phyloP scores from a whole-genome alignment of 139 green algal genomes.

The Raphidocelis subcapitata region DNA sequence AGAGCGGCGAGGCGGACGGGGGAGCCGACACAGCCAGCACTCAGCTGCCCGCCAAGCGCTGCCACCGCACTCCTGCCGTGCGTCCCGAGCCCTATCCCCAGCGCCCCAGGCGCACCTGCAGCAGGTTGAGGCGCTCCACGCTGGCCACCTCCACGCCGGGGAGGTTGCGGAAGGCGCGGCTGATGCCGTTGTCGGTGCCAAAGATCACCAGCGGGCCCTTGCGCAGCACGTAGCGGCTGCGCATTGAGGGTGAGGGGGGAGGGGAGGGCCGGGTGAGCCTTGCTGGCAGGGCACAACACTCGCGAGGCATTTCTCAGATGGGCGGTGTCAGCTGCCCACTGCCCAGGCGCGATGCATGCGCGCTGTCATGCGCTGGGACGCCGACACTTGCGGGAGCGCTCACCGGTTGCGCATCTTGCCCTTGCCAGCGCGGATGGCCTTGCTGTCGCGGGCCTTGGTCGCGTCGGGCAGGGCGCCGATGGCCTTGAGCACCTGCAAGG shows the following conservation, averaged over 20 bases:
- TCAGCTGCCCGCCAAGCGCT: background rate
- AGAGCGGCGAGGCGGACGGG: too few relatives aligned
- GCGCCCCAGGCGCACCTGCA: conserved; percentile 72
- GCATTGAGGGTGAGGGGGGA: conserved; percentile 24
- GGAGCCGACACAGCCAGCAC: too few relatives aligned
- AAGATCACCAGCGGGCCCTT: conserved; percentile 96
- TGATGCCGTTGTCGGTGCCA: conserved; percentile 81
- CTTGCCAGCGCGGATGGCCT: conserved; percentile 66
- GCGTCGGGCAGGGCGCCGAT: conserved; percentile 86
- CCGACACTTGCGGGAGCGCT: too few relatives aligned
- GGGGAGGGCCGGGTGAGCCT: too few relatives aligned
- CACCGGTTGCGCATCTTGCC: conserved; percentile 95
- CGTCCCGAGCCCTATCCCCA: background rate
- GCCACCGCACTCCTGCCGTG: background rate
- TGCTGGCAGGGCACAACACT: too few relatives aligned
- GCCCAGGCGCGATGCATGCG: too few relatives aligned
- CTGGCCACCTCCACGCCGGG: conserved; percentile 89
- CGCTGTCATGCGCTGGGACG: too few relatives aligned
- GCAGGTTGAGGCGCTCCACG: conserved; percentile 93
- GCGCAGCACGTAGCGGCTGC: conserved; percentile 91
- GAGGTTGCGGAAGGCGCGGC: conserved; percentile 94
- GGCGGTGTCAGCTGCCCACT: too few relatives aligned
- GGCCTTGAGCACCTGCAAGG: conserved; percentile 69
- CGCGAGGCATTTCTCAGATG: too few relatives aligned
- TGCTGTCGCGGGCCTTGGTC: conserved; percentile 85